Evolutionary conservation across 1,284 basidiomycete genomes (phyloP).

Genomic region (Puccinia horiana): DNA sequence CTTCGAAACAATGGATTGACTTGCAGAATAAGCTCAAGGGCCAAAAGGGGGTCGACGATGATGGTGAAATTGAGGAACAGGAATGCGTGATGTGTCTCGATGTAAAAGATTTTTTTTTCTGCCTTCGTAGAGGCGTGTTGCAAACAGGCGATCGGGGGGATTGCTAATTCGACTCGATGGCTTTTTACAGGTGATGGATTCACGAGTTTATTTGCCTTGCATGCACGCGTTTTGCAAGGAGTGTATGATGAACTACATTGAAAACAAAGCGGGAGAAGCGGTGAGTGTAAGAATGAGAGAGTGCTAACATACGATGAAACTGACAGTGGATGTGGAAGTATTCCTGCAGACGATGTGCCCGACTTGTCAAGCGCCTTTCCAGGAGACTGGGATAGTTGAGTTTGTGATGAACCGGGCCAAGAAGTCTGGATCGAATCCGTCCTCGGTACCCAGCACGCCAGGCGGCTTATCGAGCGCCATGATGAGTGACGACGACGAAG

Average conservation of each 20-base stretch:
- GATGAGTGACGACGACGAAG: slow-evolving; percentile 39
- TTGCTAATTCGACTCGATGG: slow-evolving; percentile 7
- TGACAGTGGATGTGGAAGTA: background rate
- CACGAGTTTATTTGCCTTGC: slow-evolving; percentile 41
- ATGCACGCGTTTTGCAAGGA: slow-evolving; percentile 46
- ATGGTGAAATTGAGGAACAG: slow-evolving; percentile 17
- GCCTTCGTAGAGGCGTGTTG: too few relatives aligned
- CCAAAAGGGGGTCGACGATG: background rate
- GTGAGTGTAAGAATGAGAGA: too few relatives aligned
- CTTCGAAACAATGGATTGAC: slow-evolving; percentile 12
- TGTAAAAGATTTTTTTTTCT: background rate
- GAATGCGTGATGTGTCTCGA: slow-evolving; percentile 46
- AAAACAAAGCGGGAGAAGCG: slow-evolving; percentile 43
- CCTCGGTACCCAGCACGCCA: slow-evolving; percentile 22
- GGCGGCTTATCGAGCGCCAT: background rate
- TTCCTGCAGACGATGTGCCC: slow-evolving; percentile 25
- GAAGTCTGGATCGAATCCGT: background rate
- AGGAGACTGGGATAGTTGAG: slow-evolving; percentile 35
- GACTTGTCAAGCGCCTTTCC: slow-evolving; percentile 11
- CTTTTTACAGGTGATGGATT: slow-evolving; percentile 42
- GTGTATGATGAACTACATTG: slow-evolving; percentile 37
- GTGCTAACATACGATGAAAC: background rate
- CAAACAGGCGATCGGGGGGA: background rate
- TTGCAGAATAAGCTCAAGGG: slow-evolving; percentile 35
- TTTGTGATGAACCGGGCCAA: slow-evolving; percentile 37